Conservation (phyloP, 148 eudicot species). For the Rhododendron simsii region DNA sequence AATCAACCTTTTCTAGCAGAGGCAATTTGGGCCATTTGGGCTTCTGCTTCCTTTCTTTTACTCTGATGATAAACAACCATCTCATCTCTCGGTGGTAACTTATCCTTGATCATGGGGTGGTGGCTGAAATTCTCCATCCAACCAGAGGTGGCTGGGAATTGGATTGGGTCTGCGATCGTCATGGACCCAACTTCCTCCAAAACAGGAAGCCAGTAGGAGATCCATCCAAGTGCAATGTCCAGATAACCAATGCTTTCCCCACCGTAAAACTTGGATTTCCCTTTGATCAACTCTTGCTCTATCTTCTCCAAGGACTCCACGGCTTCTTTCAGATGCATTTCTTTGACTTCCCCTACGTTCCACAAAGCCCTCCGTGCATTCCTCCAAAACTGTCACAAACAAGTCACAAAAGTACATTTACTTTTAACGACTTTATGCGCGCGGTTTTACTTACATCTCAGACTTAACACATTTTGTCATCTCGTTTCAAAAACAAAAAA, state of each 20-base stretch:
- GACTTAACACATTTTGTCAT: too few relatives aligned
- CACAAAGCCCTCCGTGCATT: background rate
- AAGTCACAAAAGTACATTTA: too few relatives aligned
- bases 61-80: background rate
- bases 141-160: conserved; percentile 16
- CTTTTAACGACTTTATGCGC: too few relatives aligned
- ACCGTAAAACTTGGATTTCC: conserved; percentile 17
- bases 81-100: conserved; percentile 20
- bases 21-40: background rate
- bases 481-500: too few relatives aligned
- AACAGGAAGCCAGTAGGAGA: conserved; percentile 9
- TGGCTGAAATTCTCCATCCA: conserved; percentile 16
- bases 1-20: background rate
- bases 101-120: conserved; percentile 11
- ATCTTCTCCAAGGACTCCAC: conserved; percentile 21
- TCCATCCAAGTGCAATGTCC: conserved; percentile 21
- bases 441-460: too few relatives aligned
- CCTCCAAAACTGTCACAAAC: background rate
- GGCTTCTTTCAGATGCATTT: conserved; percentile 2
- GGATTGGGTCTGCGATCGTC: conserved; percentile 13
- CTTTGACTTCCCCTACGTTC: conserved; percentile 13
- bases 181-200: conserved; percentile 27
- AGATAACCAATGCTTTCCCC: conserved; percentile 27
- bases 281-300: conserved; percentile 17
- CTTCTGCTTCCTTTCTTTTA: background rate